These are phyloP conservation scores for Selaginella tamariscina DNA, from an alignment of 75 land plant genomes.

Conservation along the genomic window DNA sequence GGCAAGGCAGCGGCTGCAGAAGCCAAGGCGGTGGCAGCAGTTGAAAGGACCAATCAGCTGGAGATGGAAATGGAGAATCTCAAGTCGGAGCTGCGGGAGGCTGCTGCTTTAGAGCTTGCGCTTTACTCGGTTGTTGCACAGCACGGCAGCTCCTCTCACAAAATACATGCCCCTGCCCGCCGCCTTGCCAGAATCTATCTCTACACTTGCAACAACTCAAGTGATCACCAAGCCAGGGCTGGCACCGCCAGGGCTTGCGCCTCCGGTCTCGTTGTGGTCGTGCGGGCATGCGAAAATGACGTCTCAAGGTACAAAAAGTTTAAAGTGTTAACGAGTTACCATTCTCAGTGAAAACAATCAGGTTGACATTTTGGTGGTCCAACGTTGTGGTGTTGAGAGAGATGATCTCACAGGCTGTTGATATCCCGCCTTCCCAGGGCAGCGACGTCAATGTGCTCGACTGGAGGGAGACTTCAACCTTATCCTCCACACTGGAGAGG, in stretches of 20 bases:
- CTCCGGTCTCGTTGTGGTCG: conserved; percentile 61
- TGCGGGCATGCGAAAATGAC: conserved; percentile 79
- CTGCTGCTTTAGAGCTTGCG: conserved; percentile 80
- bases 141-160: conserved; percentile 79
- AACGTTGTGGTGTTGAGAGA: conserved; percentile 75
- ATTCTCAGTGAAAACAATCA: conserved; percentile 11
- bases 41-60: conserved; percentile 45
- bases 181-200: conserved; percentile 81
- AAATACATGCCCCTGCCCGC: conserved; percentile 90
- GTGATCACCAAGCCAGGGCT: conserved; percentile 52
- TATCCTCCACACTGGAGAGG: conserved; percentile 51
- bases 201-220: conserved; percentile 76
- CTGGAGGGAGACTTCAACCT: conserved; percentile 64
- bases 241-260: conserved; percentile 54
- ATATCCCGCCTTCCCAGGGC: conserved; percentile 15
- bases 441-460: conserved; percentile 24
- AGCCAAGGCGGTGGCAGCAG: conserved; percentile 22
- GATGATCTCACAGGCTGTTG: conserved; percentile 58
- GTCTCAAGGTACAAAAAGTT: conserved; percentile 85
- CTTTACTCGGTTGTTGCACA: conserved; percentile 72
- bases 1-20: conserved; percentile 18
- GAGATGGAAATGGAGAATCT: conserved; percentile 46
- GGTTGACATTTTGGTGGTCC: conserved; percentile 95
- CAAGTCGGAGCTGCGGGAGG: conserved; percentile 69
- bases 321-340: neutral